Evolutionary conservation across 1,139 yeast species (phyloP), one percentile per base, ranked within the genome.

Genomic region (Petasospora rhodanensis): DNA sequence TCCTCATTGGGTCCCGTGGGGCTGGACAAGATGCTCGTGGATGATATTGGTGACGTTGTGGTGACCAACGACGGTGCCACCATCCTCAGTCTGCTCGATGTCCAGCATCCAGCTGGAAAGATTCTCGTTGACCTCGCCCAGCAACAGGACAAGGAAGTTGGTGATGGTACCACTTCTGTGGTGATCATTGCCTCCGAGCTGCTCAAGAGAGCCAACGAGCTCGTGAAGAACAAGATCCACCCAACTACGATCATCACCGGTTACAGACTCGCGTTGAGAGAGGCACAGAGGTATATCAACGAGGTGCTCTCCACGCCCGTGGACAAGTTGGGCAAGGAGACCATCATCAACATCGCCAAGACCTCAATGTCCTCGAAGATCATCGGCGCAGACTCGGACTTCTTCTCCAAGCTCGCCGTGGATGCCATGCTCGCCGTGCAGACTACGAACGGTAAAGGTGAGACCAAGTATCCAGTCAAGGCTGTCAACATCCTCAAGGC

Each of bases 11-110:
- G 99, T 6, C 99, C 99, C 7, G 98, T 91, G 25, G 99, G 99
- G 16, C 71, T 93, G 38, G 99, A 93, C 63, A 93, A 93, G 67
- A 91, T 93, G 96, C 72, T 93, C 40, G 99, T 93, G 31, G 99
- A 93, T 61, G 98, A 93, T 57, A 93, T 93, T 63, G 98, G 98
- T 42, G 99, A 93, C 63, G 97, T 93, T 31, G 89, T 96, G 6
- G 97, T 93, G 35, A 93, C 99, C 34, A 93, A 93, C 58, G 99
- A 93, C 60, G 99, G 99, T 45, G 98, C 99, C 37, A 93, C 98
- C 7, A 93, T 93, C 47, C 69, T 93, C 45, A 73, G 91, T 9
- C 65, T 93, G 40, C 70, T 93, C 46, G 98, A 93, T 57, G 97
- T 93, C 34, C 96, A 93, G 62, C 99, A 93, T 59, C 99, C 99